A percentile compares a stretch with the other conserved stretches of the same genome.
These are phyloP conservation scores for Hypholoma fasciculare DNA, from an alignment of 768 basidiomycete species.

Conservation along the genomic window DNA sequence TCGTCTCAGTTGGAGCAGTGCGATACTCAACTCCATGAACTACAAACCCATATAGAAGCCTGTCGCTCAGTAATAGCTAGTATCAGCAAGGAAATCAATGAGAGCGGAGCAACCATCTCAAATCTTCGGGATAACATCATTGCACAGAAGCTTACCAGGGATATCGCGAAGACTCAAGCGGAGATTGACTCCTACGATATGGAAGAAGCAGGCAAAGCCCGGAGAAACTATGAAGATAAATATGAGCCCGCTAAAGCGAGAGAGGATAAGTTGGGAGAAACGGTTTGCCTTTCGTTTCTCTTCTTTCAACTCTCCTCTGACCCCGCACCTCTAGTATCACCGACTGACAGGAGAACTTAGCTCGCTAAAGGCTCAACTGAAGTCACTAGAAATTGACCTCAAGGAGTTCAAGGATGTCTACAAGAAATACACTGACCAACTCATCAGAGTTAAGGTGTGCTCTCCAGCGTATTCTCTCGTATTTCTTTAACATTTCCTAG, in stretches of 20 bases:
- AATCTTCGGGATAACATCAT: slow-evolving; percentile 85
- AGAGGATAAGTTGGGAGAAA: slow-evolving; percentile 70
- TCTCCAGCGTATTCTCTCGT: neutral
- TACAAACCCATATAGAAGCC: slow-evolving; percentile 36
- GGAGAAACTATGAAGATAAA: slow-evolving; percentile 80
- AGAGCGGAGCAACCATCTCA: slow-evolving; percentile 65
- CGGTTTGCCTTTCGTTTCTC: slow-evolving; percentile 41
- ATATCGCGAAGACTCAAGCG: slow-evolving; percentile 65
- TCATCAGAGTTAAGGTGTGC: slow-evolving; percentile 89
- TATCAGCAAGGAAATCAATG: slow-evolving; percentile 79
- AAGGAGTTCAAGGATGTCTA: slow-evolving; percentile 87
- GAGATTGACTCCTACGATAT: slow-evolving; percentile 80
- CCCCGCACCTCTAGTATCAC: slow-evolving; percentile 53
- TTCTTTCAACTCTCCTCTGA: neutral
- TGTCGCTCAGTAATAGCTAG: slow-evolving; percentile 45
- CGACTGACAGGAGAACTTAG: slow-evolving; percentile 82
- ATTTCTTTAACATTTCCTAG: slow-evolving; percentile 37
- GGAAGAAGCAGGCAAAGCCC: slow-evolving; percentile 83
- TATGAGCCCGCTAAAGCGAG: slow-evolving; percentile 71
- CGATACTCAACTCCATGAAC: slow-evolving; percentile 36
- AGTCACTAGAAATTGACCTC: slow-evolving; percentile 67
- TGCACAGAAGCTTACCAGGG: slow-evolving; percentile 63
- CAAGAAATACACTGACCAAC: slow-evolving; percentile 84
- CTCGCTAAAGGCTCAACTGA: slow-evolving; percentile 66
- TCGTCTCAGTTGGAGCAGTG: slow-evolving; percentile 49